Base-by-base conservation (phyloP, 805 yeast species). In the Ogataea trehaloabstinens region DNA sequence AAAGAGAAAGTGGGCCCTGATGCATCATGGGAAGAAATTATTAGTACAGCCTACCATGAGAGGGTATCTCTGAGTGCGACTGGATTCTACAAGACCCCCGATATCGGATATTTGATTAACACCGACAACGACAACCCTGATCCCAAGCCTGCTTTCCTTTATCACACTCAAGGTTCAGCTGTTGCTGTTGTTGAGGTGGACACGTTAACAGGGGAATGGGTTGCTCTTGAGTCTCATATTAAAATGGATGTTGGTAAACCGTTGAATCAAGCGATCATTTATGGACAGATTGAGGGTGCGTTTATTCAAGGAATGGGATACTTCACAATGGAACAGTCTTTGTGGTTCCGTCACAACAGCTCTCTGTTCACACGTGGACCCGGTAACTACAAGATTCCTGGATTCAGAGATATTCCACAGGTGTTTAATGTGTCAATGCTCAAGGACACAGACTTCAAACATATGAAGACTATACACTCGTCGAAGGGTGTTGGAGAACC, bases 401-500 rank as follows among this genome's bases (percentile, higher is more conserved):
- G 76, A 4, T 71, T 71, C 52, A 49, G 74, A 20, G 75, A 71
- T 44, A 62, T 67, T 22, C 76, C 76, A 4, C 74, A 70, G 46
- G 55, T 52, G 22, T 71, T 70, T 55, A 65, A 65, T 40, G 71
- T 71, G 13, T 53, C 66, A 12, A 59, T 69, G 54, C 52, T 69
- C 28, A 60, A 61, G 30, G 73, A 64, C 35, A 56, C 70, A 12
- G 68, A 63, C 15, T 71, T 67, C 50, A 52, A 55, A 40, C 74
- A 70, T 51, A 53, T 71, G 48, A 67, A 67, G 46, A 68, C 74
- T 3, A 66, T 71, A 34, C 64, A 66, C 44, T 53, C 67, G 20
- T 66, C 72, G 24, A 70, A 70, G 46, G 76, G 76, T 22, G 66
- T 71, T 35, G 76, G 76, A 19, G 76, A 71, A 53, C 76, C 76